These are phyloP conservation scores for Boletus calvinii DNA, from an alignment of 1,284 basidiomycete species.

Conservation along the genomic window DNA sequence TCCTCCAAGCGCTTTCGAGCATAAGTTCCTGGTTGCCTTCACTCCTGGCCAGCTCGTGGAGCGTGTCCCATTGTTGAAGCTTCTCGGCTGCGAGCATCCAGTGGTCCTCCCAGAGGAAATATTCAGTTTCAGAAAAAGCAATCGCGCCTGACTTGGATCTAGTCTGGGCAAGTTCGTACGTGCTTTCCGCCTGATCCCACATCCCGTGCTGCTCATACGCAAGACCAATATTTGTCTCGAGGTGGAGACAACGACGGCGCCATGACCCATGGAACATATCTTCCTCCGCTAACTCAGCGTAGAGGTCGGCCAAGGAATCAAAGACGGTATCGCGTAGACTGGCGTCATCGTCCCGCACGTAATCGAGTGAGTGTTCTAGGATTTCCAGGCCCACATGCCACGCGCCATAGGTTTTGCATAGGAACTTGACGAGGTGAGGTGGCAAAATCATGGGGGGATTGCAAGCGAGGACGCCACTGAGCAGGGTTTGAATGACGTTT, in stretches of 20 bases:
- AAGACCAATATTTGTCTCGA: slow-evolving; percentile 91
- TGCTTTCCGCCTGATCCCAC: slow-evolving; percentile 90
- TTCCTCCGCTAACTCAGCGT: slow-evolving; percentile 94
- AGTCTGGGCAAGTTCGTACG: slow-evolving; percentile 91
- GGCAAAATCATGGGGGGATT: slow-evolving; percentile 86
- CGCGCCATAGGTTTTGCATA: slow-evolving; percentile 94
- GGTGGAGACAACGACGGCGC: slow-evolving; percentile 84
- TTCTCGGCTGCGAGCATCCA: slow-evolving; percentile 98
- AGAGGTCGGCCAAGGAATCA: slow-evolving; percentile 93
- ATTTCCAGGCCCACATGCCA: slow-evolving; percentile 94
- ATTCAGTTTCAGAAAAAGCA: slow-evolving; percentile 94
- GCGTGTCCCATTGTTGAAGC: slow-evolving; percentile 96
- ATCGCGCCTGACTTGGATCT: slow-evolving; percentile 83
- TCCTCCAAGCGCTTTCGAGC: slow-evolving; percentile 95
- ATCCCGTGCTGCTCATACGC: slow-evolving; percentile 97
- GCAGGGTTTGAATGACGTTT: slow-evolving; percentile 91
- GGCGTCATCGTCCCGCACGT: slow-evolving; percentile 79
- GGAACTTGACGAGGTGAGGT: slow-evolving; percentile 94
- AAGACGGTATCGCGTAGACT: slow-evolving; percentile 82
- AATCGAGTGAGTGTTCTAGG: slow-evolving; percentile 76
- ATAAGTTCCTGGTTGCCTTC: slow-evolving; percentile 93
- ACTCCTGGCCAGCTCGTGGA: slow-evolving; percentile 88
- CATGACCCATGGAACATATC: slow-evolving; percentile 98
- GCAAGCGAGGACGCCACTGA: slow-evolving; percentile 84
- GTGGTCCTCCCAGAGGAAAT: slow-evolving; percentile 99